Evolutionary conservation across 495 filamentous ascomycete genomes (phyloP).

Genomic region (Xylaria bambusicola): DNA sequence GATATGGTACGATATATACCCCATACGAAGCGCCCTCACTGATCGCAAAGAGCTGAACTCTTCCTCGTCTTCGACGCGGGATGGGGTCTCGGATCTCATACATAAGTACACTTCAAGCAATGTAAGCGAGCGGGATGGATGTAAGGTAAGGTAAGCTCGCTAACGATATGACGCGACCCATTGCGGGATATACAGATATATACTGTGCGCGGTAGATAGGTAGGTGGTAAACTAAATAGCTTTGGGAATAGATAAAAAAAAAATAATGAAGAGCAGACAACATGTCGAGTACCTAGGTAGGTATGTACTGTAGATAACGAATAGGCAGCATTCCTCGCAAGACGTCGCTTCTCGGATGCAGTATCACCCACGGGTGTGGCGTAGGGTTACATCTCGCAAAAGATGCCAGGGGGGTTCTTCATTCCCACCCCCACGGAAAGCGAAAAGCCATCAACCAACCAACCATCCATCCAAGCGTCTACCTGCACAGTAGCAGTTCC

Average conservation of each 20-base stretch:
- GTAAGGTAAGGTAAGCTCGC: too few species aligned
- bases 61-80: neutral
- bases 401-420: neutral
- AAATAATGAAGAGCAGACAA: neutral
- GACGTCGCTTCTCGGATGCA: too few species aligned
- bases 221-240: too few species aligned
- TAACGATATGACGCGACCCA: neutral
- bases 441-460: slow-evolving; percentile 7
- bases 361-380: neutral
- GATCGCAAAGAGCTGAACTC: slow-evolving; percentile 5
- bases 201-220: too few species aligned
- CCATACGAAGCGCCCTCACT: neutral
- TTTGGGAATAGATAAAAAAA: neutral
- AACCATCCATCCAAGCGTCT: neutral
- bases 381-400: neutral
- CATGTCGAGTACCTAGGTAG: too few species aligned
- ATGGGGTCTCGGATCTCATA: too few species aligned
- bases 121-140: too few species aligned
- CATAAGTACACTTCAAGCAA: too few species aligned
- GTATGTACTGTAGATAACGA: neutral
- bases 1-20: neutral
- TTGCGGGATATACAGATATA: neutral
- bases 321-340: too few species aligned
- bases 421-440: slow-evolving; percentile 1
- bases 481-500: too few species aligned